These are phyloP conservation scores for Dothiorella sarmentorum DNA, from an alignment of 2,329 filamentous ascomycete genomes.

Conservation along the genomic window DNA sequence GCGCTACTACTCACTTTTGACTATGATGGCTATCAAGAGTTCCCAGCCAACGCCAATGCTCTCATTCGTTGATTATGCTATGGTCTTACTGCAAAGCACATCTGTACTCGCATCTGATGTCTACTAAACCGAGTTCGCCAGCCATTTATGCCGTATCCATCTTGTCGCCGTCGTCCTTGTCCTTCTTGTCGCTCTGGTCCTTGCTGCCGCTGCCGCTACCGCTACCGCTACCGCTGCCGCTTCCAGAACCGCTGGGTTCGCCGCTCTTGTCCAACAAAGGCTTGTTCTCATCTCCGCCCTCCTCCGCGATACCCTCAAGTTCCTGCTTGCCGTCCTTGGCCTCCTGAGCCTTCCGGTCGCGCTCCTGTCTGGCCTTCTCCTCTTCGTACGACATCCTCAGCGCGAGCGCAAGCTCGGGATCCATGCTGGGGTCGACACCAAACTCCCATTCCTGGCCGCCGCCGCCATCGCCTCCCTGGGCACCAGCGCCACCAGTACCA, in stretches of 20 bases:
- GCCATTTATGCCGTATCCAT: conserved; percentile 78
- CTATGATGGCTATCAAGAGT: background rate
- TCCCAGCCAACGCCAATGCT: background rate
- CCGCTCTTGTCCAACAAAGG: conserved; percentile 63
- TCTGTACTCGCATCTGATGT: background rate
- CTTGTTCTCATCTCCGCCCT: conserved; percentile 52
- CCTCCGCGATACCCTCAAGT: conserved; percentile 75
- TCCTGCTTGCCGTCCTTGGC: conserved; percentile 67
- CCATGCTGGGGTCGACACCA: conserved; percentile 84
- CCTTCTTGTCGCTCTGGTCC: conserved; percentile 47
- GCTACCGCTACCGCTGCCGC: conserved; percentile 51
- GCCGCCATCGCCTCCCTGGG: conserved; percentile 51
- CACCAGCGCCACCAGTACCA: conserved; percentile 51
- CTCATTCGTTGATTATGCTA: background rate
- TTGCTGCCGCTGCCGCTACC: conserved; percentile 35
- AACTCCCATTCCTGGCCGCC: conserved; percentile 72
- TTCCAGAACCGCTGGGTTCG: conserved; percentile 60
- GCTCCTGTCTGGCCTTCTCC: conserved; percentile 90
- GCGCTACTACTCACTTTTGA: background rate
- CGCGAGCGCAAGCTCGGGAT: conserved; percentile 90
- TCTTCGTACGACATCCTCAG: conserved; percentile 98
- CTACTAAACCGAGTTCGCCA: background rate
- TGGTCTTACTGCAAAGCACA: background rate
- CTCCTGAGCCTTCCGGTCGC: conserved; percentile 73
- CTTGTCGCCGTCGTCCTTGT: conserved; percentile 64